Base-by-base conservation (phyloP, 768 basidiomycete genomes). In the Krasilnikovozyma curviuscula region DNA sequence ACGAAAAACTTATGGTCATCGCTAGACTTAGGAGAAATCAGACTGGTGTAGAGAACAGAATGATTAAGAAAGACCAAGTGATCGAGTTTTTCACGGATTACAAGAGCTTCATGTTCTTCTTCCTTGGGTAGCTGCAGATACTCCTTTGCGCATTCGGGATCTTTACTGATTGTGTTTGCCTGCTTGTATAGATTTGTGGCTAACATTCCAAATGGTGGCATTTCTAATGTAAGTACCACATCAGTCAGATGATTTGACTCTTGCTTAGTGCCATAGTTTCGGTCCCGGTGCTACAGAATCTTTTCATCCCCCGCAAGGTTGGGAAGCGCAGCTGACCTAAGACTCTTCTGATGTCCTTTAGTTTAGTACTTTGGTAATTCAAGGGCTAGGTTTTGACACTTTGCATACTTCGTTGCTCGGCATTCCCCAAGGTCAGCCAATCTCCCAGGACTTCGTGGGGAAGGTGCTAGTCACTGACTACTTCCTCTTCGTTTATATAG, bases 391-490 rank as follows among this genome's bases (percentile, higher is more conserved):
- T 2, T 66, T 62, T 47, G 51, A 57, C 49, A 59, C 52, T 0
- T 55, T 66, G 16, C 47, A 65, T 6, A 66, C 65, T 8, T 46
- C 63, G 5, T 53, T 65, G 0, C 55, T 66, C 18, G 62, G 59
- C 30, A 60, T 66, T 34, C 65, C 65, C 2, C 62, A 65, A 39
- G 65, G 65, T n/a, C n/a, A n/a, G n/a, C n/a, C n/a, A n/a, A n/a
- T n/a, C n/a, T n/a, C n/a, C n/a, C n/a, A n/a, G n/a, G n/a, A n/a
- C n/a, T n/a, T n/a, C n/a, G n/a, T n/a, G n/a, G n/a, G n/a, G n/a
- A n/a, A n/a, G n/a, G n/a, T n/a, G n/a, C n/a, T n/a, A n/a, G n/a
- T n/a, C n/a, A n/a, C n/a, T n/a, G n/a, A n/a, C n/a, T n/a, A n/a
- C n/a, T n/a, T n/a, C n/a, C n/a, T n/a, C n/a, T n/a, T n/a, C n/a